phyloP scores from a whole-genome alignment of 352 stramenopile genomes.

The Phytophthora vignae region DNA sequence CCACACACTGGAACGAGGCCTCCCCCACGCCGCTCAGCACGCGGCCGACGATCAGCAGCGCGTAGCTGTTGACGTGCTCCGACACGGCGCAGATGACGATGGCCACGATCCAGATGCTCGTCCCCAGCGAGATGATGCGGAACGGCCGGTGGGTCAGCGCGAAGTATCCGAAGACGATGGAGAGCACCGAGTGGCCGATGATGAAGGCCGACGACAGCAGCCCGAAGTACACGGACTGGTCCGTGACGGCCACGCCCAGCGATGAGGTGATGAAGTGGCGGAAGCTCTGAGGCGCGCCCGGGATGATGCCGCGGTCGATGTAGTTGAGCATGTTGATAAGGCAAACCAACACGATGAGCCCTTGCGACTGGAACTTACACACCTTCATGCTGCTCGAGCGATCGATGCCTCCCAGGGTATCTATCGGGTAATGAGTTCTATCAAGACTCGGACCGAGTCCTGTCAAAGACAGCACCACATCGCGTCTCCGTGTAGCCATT shows the following conservation, averaged over 20 bases:
- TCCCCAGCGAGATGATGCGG: conserved; percentile 70
- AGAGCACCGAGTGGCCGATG: conserved; percentile 77
- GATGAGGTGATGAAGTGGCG: conserved; percentile 73
- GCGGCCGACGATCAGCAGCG: conserved; percentile 71
- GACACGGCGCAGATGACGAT: conserved; percentile 72
- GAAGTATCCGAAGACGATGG: conserved; percentile 78
- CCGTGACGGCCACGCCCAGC: conserved; percentile 34
- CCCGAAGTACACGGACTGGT: conserved; percentile 60
- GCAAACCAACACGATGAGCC: conserved; percentile 75
- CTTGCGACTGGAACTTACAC: conserved; percentile 22
- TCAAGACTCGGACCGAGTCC: too few species aligned
- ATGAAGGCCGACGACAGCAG: conserved; percentile 88
- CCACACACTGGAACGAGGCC: conserved; percentile 85
- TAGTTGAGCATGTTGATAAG: conserved; percentile 94
- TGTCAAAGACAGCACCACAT: background rate
- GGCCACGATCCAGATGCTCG: conserved; percentile 77
- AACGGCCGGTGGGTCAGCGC: conserved; percentile 82
- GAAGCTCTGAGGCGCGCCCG: conserved; percentile 76
- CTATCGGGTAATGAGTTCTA: conserved; percentile 8
- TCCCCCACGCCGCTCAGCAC: conserved; percentile 83
- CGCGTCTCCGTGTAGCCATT: conserved; percentile 13
- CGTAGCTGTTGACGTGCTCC: conserved; percentile 64
- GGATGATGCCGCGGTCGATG: conserved; percentile 94
- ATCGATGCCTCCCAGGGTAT: background rate
- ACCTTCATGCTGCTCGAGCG: conserved; percentile 4